Evolutionary conservation across 305 asterid species (phyloP).

Genomic region (Fraxinus angustifolia): DNA sequence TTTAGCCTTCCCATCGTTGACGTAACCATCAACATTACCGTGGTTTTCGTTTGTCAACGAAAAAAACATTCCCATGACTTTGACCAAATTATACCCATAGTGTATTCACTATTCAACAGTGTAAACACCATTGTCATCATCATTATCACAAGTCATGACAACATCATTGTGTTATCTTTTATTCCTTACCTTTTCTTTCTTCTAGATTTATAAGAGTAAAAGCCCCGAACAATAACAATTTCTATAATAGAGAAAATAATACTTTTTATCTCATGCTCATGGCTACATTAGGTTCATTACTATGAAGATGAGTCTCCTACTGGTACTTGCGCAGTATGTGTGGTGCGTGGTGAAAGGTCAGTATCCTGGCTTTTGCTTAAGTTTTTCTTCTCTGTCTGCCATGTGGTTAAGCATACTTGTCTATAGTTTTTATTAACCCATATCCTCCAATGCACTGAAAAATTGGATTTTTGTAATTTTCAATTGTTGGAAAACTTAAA

Average conservation of each 20-base stretch:
- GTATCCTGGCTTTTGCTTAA: conserved; percentile 8
- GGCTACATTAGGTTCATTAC: conserved; percentile 63
- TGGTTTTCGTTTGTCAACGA: neutral
- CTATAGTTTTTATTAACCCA: neutral
- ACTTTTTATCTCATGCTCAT: neutral
- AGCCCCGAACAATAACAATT: neutral
- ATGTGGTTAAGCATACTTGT: neutral
- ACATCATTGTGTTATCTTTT: neutral
- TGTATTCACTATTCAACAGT: neutral
- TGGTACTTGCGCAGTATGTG: conserved; percentile 93
- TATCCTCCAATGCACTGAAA: neutral
- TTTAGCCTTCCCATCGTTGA: conserved; percentile 9
- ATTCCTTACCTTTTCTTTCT: neutral
- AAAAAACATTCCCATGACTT: neutral
- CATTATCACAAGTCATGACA: neutral
- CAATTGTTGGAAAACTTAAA: neutral
- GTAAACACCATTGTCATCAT: neutral
- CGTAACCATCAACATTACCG: neutral
- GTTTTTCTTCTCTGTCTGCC: neutral
- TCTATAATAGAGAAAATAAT: neutral
- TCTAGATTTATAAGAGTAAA: conserved; percentile 2
- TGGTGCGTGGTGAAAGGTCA: conserved; percentile 84
- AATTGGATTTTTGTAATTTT: neutral
- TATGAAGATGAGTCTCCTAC: conserved; percentile 83
- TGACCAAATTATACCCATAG: neutral